Base-by-base conservation (phyloP, 441 rosid species). In the Syzygium syzygioides region DNA sequence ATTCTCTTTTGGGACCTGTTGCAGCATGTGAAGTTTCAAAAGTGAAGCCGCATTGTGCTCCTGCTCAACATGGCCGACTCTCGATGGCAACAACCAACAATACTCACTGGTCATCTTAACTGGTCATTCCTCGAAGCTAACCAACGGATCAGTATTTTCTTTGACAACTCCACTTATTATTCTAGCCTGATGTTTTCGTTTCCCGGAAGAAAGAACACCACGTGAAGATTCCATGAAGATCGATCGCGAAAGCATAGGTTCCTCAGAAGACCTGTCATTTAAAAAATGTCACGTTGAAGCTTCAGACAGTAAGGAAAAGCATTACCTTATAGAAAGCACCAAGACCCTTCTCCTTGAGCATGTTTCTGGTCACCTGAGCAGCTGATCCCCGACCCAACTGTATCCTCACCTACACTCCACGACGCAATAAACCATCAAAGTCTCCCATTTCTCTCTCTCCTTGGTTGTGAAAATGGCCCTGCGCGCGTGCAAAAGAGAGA, bases 381-480 rank as follows among this genome's bases (percentile, higher is more conserved):
- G 64, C 86, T 41, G 66, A 85, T 48, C 86, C 86, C 62, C 55
- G 86, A 32, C 86, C 86, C 86, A 85, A 55, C 86, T 85, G 86
- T 55, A 85, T 55, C 86, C 86, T 85, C 66, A 85, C 86, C 86
- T 85, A 85, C 86, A 55, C 5, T 71, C 80, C 80, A 20, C 50
- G 80, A 1, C 50, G 50, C 80, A 71, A 68, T 5, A 48, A 19
- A 3, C 48, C 48, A 68, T 68, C 48, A 68, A 34, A 57, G 50
- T 71, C 80, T 20, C 50, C 80, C 80, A 71, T 20, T 20, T 37
- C 4, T 11, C 80, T 11, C 80, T 20, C 3, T 71, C 80, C 28
- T 28, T 1, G 28, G 0, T 10, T 1, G 0, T 3, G 50, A 19
- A 71, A 1, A 37, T 34, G 14, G 79, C 79, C 45, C 79, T 25